Evolutionary conservation across 2,329 filamentous ascomycete genomes (phyloP).

Genomic region (Pestalotiopsis sp.): DNA sequence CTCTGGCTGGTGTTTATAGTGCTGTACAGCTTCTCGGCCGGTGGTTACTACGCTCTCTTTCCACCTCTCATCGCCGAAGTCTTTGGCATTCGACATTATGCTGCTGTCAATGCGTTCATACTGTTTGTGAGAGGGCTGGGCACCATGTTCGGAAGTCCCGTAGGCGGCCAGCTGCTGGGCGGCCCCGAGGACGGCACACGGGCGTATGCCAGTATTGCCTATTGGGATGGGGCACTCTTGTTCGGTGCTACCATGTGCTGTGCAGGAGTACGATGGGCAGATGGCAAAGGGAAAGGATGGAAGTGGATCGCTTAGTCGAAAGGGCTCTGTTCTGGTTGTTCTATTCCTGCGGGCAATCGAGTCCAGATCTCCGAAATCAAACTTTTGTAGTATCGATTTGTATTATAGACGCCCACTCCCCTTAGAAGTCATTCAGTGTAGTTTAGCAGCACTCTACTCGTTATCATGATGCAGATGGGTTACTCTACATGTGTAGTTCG

Average conservation of each 20-base stretch:
- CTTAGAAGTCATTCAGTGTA: no score
- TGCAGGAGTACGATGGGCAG: conserved; percentile 43
- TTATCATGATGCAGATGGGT: no score
- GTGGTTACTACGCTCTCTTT: conserved; percentile 48
- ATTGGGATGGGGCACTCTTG: conserved; percentile 44
- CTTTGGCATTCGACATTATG: conserved; percentile 49
- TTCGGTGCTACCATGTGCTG: conserved; percentile 40
- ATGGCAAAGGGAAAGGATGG: conserved; percentile 40
- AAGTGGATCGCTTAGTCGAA: conserved; percentile 38
- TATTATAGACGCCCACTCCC: no score
- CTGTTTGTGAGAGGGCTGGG: conserved; percentile 46
- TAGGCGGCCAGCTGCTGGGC: conserved; percentile 44
- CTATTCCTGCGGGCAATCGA: no score
- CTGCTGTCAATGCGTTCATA: conserved; percentile 49
- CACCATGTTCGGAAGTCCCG: conserved; percentile 45
- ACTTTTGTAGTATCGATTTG: no score
- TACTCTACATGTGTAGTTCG: no score
- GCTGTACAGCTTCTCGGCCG: conserved; percentile 43
- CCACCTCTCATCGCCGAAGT: conserved; percentile 49
- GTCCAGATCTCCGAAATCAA: no score
- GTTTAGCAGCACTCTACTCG: no score
- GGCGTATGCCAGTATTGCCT: conserved; percentile 41
- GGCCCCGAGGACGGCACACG: conserved; percentile 26
- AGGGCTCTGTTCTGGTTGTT: background rate
- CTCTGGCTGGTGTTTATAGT: conserved; percentile 45